Evolutionary conservation across 78 protist species (phyloP).

Genomic region (Acrasis kona): DNA sequence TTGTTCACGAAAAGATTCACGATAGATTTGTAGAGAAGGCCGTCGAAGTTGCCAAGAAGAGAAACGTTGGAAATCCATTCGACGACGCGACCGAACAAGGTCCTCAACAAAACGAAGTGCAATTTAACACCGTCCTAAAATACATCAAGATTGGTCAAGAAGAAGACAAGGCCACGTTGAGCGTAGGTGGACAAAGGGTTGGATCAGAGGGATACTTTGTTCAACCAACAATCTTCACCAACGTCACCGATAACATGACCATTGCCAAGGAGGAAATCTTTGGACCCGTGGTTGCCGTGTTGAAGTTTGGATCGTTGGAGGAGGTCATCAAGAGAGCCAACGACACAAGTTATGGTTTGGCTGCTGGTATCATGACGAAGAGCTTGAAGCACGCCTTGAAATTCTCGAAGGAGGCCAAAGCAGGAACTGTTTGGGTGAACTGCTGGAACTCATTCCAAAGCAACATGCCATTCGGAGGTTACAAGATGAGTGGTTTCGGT

Average conservation of each 20-base stretch:
- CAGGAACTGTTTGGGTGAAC: slow-evolving; percentile 11
- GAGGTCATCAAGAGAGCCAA: slow-evolving; percentile 17
- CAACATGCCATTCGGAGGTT: slow-evolving; percentile 24
- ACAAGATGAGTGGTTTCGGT: slow-evolving; percentile 16
- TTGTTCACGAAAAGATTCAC: slow-evolving; percentile 49
- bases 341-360: slow-evolving; percentile 14
- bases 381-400: neutral
- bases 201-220: slow-evolving; percentile 6
- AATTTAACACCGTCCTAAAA: neutral
- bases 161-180: slow-evolving; percentile 21
- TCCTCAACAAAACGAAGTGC: slow-evolving; percentile 26
- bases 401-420: neutral
- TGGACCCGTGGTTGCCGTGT: slow-evolving; percentile 34
- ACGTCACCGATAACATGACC: neutral
- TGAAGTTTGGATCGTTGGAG: neutral
- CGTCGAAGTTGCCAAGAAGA: neutral
- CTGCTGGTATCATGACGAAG: slow-evolving; percentile 10
- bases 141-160: slow-evolving; percentile 31
- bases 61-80: slow-evolving; percentile 22
- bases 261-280: slow-evolving; percentile 23
- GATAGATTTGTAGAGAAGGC: slow-evolving; percentile 31
- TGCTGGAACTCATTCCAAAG: neutral
- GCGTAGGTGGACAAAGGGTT: slow-evolving; percentile 12
- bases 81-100: neutral
- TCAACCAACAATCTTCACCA: slow-evolving; percentile 29